Base-by-base conservation (phyloP, 495 filamentous ascomycete genomes). In the Evernia prunastri region DNA sequence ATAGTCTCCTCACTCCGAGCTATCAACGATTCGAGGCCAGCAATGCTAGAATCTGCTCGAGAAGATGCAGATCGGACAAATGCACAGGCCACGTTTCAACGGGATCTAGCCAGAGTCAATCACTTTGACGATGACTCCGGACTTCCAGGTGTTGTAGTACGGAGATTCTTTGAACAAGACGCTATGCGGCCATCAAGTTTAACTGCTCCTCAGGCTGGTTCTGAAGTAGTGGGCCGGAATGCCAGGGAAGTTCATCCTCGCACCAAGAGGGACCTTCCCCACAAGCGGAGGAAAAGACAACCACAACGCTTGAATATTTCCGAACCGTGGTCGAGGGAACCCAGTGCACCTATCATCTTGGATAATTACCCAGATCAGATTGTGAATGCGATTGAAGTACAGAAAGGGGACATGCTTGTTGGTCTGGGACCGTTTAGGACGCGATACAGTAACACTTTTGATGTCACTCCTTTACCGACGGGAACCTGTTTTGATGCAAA, bases 401-500 rank as follows among this genome's bases (percentile, higher is more conserved):
- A 20, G 13, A 49, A 27, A 27, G 23, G 23, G 33, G 33, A 64
- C 25, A 11, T 36, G n/a, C 23, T 64, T 27, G 31, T 59, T 82
- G 87, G 9, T 72, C 63, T 90, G 9, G 83, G 79, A 3, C 80
- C 80, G 2, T 83, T 80, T 68, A 85, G 87, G 31, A 80, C 86
- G 13, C 77, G 78, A 29, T 96, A 95, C 69, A 82, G 89, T 1
- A 78, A 86, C 17, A 84, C 89, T 67, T 96, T 97, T 64, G 87
- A 89, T 59, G 73, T 91, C 36, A 78, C 77, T 47, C 87, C 90
- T 33, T 75, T 96, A 31, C 79, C 77, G 53, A 61, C 73, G 15
- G 89, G 87, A 0, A 87, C 86, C 2, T 94, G 81, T 72, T 94
- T 95, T 68, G 89, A 92, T 68, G 78, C 87, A 67, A 81, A 74